Conservation (phyloP, 176 grass and related monocot species). For the Ensete glaucum region DNA sequence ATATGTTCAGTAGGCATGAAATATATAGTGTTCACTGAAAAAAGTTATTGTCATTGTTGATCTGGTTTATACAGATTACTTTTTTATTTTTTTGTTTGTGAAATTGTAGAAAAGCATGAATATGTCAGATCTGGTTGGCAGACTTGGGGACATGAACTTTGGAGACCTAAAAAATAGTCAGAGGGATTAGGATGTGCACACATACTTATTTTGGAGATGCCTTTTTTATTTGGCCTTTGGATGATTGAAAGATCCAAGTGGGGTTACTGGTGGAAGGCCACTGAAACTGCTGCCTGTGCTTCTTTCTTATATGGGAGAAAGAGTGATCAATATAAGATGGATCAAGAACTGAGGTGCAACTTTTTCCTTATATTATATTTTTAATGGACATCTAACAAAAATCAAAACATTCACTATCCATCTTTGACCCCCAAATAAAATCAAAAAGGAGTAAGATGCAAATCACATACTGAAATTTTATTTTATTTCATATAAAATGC, state of each 20-base stretch:
- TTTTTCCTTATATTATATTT: no score
- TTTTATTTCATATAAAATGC: no score
- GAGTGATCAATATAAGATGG: no score
- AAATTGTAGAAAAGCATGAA: background rate
- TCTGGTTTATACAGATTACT: background rate
- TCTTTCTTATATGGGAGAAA: no score
- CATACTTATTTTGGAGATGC: no score
- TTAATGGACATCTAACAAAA: no score
- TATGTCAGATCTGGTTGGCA: background rate
- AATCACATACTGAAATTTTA: no score
- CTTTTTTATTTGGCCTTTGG: background rate
- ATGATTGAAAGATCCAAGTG: background rate
- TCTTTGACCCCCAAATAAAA: no score
- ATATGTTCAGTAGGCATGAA: background rate
- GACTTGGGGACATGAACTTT: constrained; percentile 3
- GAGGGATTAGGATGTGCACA: background rate
- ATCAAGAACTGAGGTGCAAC: no score
- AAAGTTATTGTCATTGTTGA: constrained; percentile 9
- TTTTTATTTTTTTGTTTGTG: background rate
- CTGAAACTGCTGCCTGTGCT: no score
- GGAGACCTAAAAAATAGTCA: background rate
- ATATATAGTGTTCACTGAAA: background rate
- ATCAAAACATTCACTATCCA: no score
- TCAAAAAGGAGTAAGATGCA: no score
- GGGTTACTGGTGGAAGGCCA: background rate